Evolutionary conservation across 306 rosid genomes (phyloP).

Genomic region (Oxytropis ochrocephala): DNA sequence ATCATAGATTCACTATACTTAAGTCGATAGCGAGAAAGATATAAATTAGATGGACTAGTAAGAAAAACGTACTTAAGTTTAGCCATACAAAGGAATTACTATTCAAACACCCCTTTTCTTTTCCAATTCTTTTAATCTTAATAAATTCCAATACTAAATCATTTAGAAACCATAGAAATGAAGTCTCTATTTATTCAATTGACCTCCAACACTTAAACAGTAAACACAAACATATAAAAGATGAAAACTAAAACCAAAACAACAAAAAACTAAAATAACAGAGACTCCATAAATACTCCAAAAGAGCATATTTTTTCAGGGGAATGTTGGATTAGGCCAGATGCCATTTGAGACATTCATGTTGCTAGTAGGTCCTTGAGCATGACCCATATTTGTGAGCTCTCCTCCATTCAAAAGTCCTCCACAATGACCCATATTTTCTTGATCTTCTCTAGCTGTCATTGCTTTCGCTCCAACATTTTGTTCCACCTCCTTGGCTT

Average conservation of each 20-base stretch:
- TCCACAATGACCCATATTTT: too few species aligned
- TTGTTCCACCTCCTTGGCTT: not conserved
- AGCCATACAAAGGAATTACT: too few species aligned
- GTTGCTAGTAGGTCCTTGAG: not conserved
- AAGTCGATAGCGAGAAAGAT: too few species aligned
- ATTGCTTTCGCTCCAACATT: not conserved
- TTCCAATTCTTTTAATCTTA: too few species aligned
- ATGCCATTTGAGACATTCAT: not conserved
- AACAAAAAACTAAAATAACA: not conserved
- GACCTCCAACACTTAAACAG: not conserved
- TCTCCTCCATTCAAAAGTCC: not conserved
- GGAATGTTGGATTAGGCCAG: not conserved
- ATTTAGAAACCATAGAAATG: not conserved
- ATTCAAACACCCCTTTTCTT: too few species aligned
- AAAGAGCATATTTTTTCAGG: not conserved
- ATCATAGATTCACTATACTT: too few species aligned
- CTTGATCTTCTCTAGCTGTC: not conserved
- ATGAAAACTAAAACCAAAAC: not conserved
- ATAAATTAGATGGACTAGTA: too few species aligned
- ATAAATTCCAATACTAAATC: not conserved
- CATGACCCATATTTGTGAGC: not conserved
- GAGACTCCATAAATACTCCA: not conserved
- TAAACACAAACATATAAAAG: not conserved
- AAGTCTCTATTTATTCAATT: not conserved
- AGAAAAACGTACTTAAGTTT: too few species aligned